Percentiles rank a stretch among this genome's conserved stretches.
Conservation (phyloP, 2,329 filamentous ascomycete genomes). For the Neobulgaria alba region DNA sequence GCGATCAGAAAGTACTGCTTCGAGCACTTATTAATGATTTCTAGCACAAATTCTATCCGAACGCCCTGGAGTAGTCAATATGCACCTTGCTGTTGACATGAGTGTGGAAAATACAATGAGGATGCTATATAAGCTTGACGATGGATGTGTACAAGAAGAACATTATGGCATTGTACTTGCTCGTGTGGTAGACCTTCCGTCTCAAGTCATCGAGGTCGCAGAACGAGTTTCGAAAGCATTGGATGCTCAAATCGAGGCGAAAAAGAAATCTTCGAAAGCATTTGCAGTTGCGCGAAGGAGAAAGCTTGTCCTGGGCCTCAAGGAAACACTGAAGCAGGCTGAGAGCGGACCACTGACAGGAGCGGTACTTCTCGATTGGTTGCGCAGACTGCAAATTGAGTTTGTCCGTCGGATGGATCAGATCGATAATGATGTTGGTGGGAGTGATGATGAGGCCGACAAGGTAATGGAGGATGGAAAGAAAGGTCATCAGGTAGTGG, state of each 20-base stretch:
- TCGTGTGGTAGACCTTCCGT: slow-evolving; percentile 63
- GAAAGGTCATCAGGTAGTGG: background rate
- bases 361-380: slow-evolving; percentile 52
- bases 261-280: slow-evolving; percentile 48
- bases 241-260: slow-evolving; percentile 46
- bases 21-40: slow-evolving; percentile 5
- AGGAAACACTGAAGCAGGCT: slow-evolving; percentile 64
- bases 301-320: slow-evolving; percentile 64
- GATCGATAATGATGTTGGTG: slow-evolving; percentile 38
- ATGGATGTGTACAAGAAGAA: slow-evolving; percentile 60
- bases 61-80: slow-evolving; percentile 68
- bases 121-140: slow-evolving; percentile 79
- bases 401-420: slow-evolving; percentile 62
- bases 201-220: slow-evolving; percentile 57
- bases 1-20: slow-evolving; percentile 13
- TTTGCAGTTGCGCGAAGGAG: slow-evolving; percentile 54
- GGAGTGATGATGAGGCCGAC: slow-evolving; percentile 10
- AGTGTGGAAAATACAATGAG: slow-evolving; percentile 53
- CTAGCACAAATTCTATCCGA: slow-evolving; percentile 62
- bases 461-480: too few species aligned
- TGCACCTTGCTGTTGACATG: slow-evolving; percentile 70
- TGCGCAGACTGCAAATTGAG: slow-evolving; percentile 61
- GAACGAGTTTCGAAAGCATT: slow-evolving; percentile 57
- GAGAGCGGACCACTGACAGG: slow-evolving; percentile 56
- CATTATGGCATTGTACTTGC: slow-evolving; percentile 84